Conservation (phyloP, 1,284 basidiomycete genomes). For the Cerioporus squamosus region DNA sequence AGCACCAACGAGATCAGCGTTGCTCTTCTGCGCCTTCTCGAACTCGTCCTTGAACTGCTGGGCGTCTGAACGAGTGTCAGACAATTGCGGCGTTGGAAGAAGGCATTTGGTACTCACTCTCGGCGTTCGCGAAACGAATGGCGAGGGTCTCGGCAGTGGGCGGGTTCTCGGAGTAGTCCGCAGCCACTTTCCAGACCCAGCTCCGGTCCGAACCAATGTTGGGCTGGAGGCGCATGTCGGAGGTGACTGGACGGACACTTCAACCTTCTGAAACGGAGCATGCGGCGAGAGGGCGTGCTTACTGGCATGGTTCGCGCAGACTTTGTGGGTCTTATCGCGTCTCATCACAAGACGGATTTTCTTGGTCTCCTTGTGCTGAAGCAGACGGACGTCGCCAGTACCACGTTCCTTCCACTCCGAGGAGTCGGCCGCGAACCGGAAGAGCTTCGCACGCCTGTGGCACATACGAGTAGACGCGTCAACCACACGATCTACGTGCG, state of each 20-base stretch:
- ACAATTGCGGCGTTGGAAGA: constrained; percentile 12
- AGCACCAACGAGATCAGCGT: constrained; percentile 47
- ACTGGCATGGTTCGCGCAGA: constrained; percentile 99
- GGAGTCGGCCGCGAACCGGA: constrained; percentile 86
- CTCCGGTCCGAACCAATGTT: constrained; percentile 99
- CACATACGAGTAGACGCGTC: constrained; percentile 16
- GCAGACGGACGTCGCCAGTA: constrained; percentile 90
- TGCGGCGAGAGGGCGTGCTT: constrained; percentile 41
- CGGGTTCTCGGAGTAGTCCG: constrained; percentile 92
- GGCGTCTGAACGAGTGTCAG: constrained; percentile 65
- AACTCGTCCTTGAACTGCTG: constrained; percentile 87
- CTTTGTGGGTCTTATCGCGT: constrained; percentile 99
- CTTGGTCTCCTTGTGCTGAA: constrained; percentile 87
- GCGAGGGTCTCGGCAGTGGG: constrained; percentile 94
- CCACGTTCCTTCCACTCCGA: constrained; percentile 98
- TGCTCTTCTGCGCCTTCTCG: constrained; percentile 81
- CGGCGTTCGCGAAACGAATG: constrained; percentile 97
- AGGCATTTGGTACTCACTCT: constrained; percentile 68
- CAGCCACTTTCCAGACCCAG: constrained; percentile 98
- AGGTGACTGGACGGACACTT: constrained; percentile 63
- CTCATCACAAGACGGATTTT: constrained; percentile 98
- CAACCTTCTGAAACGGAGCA: constrained; percentile 2
- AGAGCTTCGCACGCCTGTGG: constrained; percentile 94
- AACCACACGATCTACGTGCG: constrained; percentile 15
- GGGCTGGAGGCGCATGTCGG: constrained; percentile 94